Evolutionary conservation across 2,329 filamentous ascomycete genomes (phyloP).

Genomic region (Ceratocystis ficicola): DNA sequence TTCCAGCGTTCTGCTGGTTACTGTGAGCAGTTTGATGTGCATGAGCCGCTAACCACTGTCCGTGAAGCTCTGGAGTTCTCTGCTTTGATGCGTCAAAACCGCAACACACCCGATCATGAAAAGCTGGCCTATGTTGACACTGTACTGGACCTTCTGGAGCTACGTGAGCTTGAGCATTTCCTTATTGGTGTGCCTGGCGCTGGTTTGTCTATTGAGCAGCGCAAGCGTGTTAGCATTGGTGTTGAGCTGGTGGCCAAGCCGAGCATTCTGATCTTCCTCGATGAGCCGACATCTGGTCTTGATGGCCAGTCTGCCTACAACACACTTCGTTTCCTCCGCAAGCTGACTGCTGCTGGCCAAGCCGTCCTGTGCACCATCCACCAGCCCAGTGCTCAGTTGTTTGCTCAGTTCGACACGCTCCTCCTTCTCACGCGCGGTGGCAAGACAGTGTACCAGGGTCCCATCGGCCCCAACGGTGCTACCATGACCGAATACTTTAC

Average conservation of each 20-base stretch:
- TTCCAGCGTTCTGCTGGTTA: constrained; percentile 74
- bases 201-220: constrained; percentile 41
- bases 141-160: constrained; percentile 53
- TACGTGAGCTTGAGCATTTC: constrained; percentile 38
- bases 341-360: constrained; percentile 53
- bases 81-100: constrained; percentile 54
- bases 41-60: constrained; percentile 60
- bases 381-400: constrained; percentile 55
- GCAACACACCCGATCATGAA: constrained; percentile 49
- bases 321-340: constrained; percentile 52
- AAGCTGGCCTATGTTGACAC: constrained; percentile 67
- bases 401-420: constrained; percentile 54
- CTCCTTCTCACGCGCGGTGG: constrained; percentile 54
- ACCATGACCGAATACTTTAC: constrained; percentile 53
- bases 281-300: constrained; percentile 52
- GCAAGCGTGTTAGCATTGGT: constrained; percentile 46
- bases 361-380: constrained; percentile 59
- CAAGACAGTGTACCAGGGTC: constrained; percentile 55
- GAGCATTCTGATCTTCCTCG: constrained; percentile 47
- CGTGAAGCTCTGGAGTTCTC: constrained; percentile 65
- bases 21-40: constrained; percentile 70
- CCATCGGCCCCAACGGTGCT: constrained; percentile 41
- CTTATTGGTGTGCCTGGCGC: constrained; percentile 40
- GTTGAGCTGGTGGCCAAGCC: constrained; percentile 52
- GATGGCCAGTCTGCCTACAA: constrained; percentile 58